phyloP scores from a whole-genome alignment of 83 land plant species.

The Picea engelmannii region DNA sequence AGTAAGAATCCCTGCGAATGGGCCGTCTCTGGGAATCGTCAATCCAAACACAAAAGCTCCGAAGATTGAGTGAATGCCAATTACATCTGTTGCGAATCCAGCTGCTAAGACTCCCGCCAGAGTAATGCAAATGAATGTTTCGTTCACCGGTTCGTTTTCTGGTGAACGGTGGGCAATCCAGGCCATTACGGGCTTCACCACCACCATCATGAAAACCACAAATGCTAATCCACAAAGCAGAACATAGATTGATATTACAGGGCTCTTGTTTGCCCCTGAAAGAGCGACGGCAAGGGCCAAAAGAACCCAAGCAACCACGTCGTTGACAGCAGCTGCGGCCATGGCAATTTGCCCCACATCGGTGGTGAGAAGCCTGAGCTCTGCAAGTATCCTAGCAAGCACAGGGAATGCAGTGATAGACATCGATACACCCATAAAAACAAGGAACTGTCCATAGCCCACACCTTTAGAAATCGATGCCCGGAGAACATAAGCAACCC shows the following conservation, averaged over 20 bases:
- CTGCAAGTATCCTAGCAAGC: constrained; percentile 78
- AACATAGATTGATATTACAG: constrained; percentile 54
- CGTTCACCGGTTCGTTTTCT: constrained; percentile 67
- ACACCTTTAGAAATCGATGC: constrained; percentile 48
- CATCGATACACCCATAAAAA: constrained; percentile 86
- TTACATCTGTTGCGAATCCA: constrained; percentile 74
- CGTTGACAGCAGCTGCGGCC: constrained; percentile 87
- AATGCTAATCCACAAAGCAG: constrained; percentile 50
- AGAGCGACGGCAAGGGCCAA: constrained; percentile 70
- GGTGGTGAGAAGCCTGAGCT: constrained; percentile 75
- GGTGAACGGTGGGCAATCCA: constrained; percentile 36
- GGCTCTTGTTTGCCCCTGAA: constrained; percentile 49
- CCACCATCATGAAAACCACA: constrained; percentile 25
- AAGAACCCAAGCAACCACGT: constrained; percentile 75
- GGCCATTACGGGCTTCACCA: constrained; percentile 31
- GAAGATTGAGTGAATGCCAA: constrained; percentile 84
- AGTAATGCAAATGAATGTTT: constrained; percentile 59
- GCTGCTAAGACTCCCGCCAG: constrained; percentile 61
- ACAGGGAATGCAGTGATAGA: constrained; percentile 87
- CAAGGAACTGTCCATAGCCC: constrained; percentile 43
- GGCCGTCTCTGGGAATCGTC: constrained; percentile 69
- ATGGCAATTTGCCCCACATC: constrained; percentile 78
- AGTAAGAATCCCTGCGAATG: constrained; percentile 38
- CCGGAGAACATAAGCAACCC: constrained; percentile 57
- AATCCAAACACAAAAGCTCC: constrained; percentile 80